Percentiles rank a stretch among this genome's conserved stretches.
Evolutionary conservation across 2,329 filamentous ascomycete genomes (phyloP).

Genomic region (Trichoderma afroharzianum): DNA sequence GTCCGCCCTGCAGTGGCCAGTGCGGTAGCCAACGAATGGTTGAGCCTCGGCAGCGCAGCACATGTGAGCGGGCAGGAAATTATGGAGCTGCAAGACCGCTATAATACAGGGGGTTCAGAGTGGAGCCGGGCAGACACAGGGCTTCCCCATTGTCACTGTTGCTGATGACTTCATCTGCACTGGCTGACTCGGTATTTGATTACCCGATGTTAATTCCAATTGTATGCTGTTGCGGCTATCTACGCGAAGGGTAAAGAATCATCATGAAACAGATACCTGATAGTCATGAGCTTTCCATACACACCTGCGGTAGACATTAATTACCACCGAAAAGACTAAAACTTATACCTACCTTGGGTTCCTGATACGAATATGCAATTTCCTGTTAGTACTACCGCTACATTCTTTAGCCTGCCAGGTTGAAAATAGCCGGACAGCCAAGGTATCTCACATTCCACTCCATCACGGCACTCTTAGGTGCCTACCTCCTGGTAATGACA

Average conservation of each 20-base stretch:
- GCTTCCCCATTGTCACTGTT: background rate
- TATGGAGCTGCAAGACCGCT: background rate
- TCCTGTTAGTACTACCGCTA: background rate
- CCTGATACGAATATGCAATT: background rate
- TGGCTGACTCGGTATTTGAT: background rate
- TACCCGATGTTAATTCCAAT: background rate
- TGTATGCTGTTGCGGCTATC: background rate
- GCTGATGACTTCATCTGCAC: background rate
- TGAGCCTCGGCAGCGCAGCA: conserved; percentile 12
- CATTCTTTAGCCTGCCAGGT: background rate
- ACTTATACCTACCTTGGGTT: background rate
- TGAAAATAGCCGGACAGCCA: background rate
- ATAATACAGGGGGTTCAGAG: background rate
- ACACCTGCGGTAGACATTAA: background rate
- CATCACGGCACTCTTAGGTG: background rate
- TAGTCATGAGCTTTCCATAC: background rate
- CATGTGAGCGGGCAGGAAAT: background rate
- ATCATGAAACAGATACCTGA: background rate
- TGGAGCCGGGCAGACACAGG: background rate
- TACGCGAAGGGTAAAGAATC: background rate
- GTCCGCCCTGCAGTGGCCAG: background rate
- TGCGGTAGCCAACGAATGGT: background rate
- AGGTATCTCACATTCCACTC: background rate
- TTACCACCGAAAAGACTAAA: background rate
- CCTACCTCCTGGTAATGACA: background rate